Evolutionary conservation across 83 land plant species (phyloP), one percentile per base, ranked within the genome.

Genomic region (Diphasiastrum complanatum): DNA sequence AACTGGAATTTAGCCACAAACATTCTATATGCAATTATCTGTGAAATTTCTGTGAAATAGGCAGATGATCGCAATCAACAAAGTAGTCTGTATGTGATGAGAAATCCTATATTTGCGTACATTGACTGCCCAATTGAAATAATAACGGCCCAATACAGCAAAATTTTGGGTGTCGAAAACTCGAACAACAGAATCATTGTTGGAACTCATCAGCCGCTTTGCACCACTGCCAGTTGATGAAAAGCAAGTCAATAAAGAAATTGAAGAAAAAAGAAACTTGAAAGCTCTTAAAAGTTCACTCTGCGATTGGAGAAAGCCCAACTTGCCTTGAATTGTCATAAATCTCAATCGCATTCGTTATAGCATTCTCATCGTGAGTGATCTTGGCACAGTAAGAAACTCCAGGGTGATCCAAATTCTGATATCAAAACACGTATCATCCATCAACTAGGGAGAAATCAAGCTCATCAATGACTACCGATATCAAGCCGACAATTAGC

Each of bases 101-200:
- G n/a, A n/a, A 8, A 38, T 38, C 8, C 14, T 5, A 11, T 55
- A 25, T 1, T 5, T 51, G 75, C 93, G 72, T 73, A 95, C 99
- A 79, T 95, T 95, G 5, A 95, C 87, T 53, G 97, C 79, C 99
- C 99, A 95, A 1, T 79, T 76, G 47, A 80, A 95, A 49, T 68
- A 60, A 46, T 82, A 84, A 22, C 65, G 60, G 47, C 59, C 71
- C 24, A 89, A 75, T 23, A 77, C 78, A 30, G 72, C 34, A 53
- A 89, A 95, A 2, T 66, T 84, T 23, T 79, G 83, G 29, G 79
- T 62, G 51, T 95, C 99, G 63, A 89, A 86, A 2, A 86, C 76
- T 24, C 97, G 78, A 35, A 95, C 79, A 62, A 70, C 66, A 19
- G 80, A 79, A 67, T 95, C 99, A 60, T 95, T 95, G 66, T 89